Evolutionary conservation across 2,329 filamentous ascomycete genomes (phyloP), one percentile per base, ranked within the genome.

Genomic region (Cylindrodendrum hubeiense): DNA sequence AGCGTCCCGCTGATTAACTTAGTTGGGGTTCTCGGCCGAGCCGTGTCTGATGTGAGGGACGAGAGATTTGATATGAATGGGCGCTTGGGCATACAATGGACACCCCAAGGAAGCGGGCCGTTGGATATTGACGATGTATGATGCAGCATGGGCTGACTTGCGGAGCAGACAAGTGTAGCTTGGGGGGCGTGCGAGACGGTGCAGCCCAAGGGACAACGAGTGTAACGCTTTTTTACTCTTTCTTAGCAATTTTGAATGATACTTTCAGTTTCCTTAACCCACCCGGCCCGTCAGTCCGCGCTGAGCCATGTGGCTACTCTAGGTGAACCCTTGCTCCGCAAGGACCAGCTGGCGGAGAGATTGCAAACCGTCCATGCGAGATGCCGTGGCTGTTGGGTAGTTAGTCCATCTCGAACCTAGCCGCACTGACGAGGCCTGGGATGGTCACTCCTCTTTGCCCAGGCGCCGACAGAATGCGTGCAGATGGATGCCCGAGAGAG

Each of bases 121-220:
- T 60, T 56, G 43, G 37, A 39, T 53, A 52, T 61, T 34, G 43
- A 65, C 49, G 37, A 51, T 37, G 59, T 56, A 47, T 37, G 34
- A 66, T 59, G 60, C 47, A 54, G 47, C 46, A 64, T 66, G 63
- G 56, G 54, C 57, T 66, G 61, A 64, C 49, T 69, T 56, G 44
- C 54, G 51, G 30, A 70, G 50, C 34, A 61, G 52, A 54, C 51
- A 55, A 46, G 24, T 19, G 46, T 53, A 34, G 52, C 41, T 55
- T 21, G 21, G 19, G 24, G 22, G 46, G 58, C 30, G 44, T 53
- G 59, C 56, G 39, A 53, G 47, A 44, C 46, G 55, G 41, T 47
- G 52, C 55, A 54, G 57, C 60, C 55, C 57, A 44, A 63, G 26
- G 52, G 61, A 46, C 44, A 62, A 55, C 37, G 46, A 28, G 47